These are phyloP conservation scores for Dentipellis fragilis DNA, from an alignment of 768 basidiomycete genomes.

Conservation along the genomic window DNA sequence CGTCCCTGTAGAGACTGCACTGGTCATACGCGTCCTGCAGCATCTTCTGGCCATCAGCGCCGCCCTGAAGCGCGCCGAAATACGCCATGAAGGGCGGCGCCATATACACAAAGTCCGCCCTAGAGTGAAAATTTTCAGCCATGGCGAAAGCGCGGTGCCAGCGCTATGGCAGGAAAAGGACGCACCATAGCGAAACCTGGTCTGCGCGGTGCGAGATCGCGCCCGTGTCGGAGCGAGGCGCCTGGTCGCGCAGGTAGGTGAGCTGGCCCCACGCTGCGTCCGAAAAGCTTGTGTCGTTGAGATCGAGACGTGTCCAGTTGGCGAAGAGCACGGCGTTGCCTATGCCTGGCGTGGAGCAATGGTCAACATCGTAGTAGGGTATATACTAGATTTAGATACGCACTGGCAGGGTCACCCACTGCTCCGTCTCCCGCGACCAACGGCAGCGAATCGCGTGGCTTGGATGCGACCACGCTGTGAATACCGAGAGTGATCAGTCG, in stretches of 20 bases:
- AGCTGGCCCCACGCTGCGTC: slow-evolving; percentile 37
- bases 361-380: neutral
- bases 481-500: neutral
- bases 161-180: neutral
- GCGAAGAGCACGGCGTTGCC: slow-evolving; percentile 43
- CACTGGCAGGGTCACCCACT: slow-evolving; percentile 54
- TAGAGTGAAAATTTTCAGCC: slow-evolving; percentile 11
- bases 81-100: slow-evolving; percentile 60
- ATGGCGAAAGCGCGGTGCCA: too few species aligned
- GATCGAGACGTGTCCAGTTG: slow-evolving; percentile 38
- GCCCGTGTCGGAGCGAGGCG: slow-evolving; percentile 36
- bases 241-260: slow-evolving; percentile 33
- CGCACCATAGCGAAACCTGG: slow-evolving; percentile 45
- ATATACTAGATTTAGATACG: slow-evolving; percentile 8
- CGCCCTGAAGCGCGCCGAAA: slow-evolving; percentile 40
- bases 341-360: slow-evolving; percentile 25
- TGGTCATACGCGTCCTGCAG: slow-evolving; percentile 47
- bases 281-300: slow-evolving; percentile 24
- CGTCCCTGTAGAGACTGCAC: slow-evolving; percentile 42
- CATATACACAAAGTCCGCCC: slow-evolving; percentile 56
- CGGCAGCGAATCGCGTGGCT: slow-evolving; percentile 27
- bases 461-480: slow-evolving; percentile 28
- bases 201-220: slow-evolving; percentile 50
- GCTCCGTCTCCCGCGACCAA: slow-evolving; percentile 41
- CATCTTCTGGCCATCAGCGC: slow-evolving; percentile 23